These are phyloP conservation scores for Scheffersomyces titani DNA, from an alignment of 1,139 yeast genomes.

Conservation along the genomic window DNA sequence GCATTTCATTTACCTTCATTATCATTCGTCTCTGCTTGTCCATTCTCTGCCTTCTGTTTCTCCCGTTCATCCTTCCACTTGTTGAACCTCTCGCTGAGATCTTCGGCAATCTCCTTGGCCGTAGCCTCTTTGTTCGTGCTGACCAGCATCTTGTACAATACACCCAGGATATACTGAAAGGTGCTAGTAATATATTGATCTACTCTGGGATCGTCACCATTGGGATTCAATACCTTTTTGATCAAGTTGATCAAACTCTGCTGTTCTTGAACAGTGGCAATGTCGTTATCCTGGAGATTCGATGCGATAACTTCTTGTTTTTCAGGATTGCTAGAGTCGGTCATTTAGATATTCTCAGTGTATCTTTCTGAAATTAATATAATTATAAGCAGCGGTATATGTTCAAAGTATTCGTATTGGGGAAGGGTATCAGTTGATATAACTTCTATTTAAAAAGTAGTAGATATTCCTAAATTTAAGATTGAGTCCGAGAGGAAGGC, in stretches of 20 bases:
- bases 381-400: too few relatives aligned
- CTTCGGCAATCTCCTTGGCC: conserved; percentile 41
- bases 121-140: conserved; percentile 35
- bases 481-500: too few relatives aligned
- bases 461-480: too few relatives aligned
- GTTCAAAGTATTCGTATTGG: too few relatives aligned
- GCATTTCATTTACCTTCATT: background rate
- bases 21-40: conserved; percentile 1
- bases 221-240: conserved; percentile 27
- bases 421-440: too few relatives aligned
- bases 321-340: background rate
- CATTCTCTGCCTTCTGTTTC: conserved; percentile 10
- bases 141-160: conserved; percentile 31
- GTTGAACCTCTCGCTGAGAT: conserved; percentile 30
- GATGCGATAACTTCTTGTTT: conserved; percentile 13
- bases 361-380: background rate
- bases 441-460: too few relatives aligned
- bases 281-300: background rate
- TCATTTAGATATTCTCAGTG: background rate
- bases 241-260: conserved; percentile 17
- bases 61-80: conserved; percentile 28
- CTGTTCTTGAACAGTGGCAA: conserved; percentile 12
- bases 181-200: conserved; percentile 32
- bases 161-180: conserved; percentile 29
- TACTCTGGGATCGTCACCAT: conserved; percentile 27